These are phyloP conservation scores for Mycena venus DNA, from an alignment of 768 basidiomycete genomes.

Conservation along the genomic window DNA sequence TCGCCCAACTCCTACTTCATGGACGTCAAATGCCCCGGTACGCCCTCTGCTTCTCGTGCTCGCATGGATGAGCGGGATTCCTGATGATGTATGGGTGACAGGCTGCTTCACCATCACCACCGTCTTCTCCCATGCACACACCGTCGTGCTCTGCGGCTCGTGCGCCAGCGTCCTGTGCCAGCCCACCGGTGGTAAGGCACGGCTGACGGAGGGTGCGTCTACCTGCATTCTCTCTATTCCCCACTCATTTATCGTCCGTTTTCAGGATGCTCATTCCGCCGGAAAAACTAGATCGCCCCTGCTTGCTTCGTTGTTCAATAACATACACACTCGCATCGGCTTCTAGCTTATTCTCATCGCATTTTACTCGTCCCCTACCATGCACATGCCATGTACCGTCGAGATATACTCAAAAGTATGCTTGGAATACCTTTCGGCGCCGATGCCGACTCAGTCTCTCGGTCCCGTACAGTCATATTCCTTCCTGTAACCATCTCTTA, in stretches of 20 bases:
- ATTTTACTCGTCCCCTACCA: conserved; percentile 1
- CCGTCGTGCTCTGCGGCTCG: conserved; percentile 93
- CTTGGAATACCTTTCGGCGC: conserved; percentile 15
- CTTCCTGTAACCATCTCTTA: neutral
- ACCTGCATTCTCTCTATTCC: neutral
- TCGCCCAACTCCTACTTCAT: conserved; percentile 99
- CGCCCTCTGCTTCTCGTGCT: conserved; percentile 44
- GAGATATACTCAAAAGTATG: conserved; percentile 31
- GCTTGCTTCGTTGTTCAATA: conserved; percentile 31
- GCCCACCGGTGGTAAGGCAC: conserved; percentile 97
- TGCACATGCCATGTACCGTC: conserved; percentile 30
- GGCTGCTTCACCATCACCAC: conserved; percentile 96
- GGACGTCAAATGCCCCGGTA: conserved; percentile 99
- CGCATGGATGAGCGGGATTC: neutral
- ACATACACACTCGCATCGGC: conserved; percentile 30
- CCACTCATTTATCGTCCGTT: neutral
- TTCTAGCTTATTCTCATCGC: conserved; percentile 16
- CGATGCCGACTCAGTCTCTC: neutral
- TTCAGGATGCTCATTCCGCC: conserved; percentile 96
- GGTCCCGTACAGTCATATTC: conserved; percentile 22
- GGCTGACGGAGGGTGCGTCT: conserved; percentile 93
- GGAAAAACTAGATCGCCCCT: conserved; percentile 79
- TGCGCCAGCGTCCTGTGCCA: conserved; percentile 97
- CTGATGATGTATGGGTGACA: conserved; percentile 42
- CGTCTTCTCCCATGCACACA: conserved; percentile 99